phyloP scores from a whole-genome alignment of 306 rosid species.

The Pachyrhizus erosus region DNA sequence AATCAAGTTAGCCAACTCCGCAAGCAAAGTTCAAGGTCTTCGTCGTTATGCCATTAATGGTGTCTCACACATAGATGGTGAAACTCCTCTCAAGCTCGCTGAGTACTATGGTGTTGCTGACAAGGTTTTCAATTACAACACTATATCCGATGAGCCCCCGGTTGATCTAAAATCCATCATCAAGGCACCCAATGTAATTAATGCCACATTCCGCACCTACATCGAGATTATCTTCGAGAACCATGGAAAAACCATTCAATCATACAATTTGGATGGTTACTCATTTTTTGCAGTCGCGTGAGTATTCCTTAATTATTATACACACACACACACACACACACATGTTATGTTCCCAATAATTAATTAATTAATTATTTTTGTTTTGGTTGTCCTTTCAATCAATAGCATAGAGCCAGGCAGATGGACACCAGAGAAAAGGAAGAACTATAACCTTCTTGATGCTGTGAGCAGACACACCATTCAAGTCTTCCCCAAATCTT shows the following conservation, averaged over 20 bases:
- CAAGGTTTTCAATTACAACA: conserved; percentile 64
- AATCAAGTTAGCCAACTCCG: conserved; percentile 59
- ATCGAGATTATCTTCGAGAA: conserved; percentile 81
- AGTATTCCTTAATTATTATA: too few species aligned
- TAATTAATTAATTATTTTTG: too few species aligned
- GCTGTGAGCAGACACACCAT: conserved; percentile 82
- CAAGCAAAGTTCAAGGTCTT: conserved; percentile 45
- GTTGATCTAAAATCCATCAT: conserved; percentile 19
- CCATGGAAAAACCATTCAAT: conserved; percentile 62
- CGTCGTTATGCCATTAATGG: conserved; percentile 78
- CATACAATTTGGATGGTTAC: conserved; percentile 75
- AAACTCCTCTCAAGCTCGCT: conserved; percentile 78
- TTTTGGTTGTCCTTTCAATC: not conserved
- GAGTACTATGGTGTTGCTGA: conserved; percentile 59
- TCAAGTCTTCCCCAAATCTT: conserved; percentile 81
- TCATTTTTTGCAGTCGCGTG: conserved; percentile 73
- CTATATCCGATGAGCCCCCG: conserved; percentile 51
- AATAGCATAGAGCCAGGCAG: conserved; percentile 71
- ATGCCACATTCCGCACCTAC: conserved; percentile 53
- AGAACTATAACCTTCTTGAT: conserved; percentile 73
- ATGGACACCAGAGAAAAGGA: conserved; percentile 73
- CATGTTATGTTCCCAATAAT: too few species aligned
- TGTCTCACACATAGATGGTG: conserved; percentile 61
- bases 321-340: too few species aligned
- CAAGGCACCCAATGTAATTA: conserved; percentile 58